Conservation (phyloP, 1,284 basidiomycete genomes). For the Ustilago shanxiensis region DNA sequence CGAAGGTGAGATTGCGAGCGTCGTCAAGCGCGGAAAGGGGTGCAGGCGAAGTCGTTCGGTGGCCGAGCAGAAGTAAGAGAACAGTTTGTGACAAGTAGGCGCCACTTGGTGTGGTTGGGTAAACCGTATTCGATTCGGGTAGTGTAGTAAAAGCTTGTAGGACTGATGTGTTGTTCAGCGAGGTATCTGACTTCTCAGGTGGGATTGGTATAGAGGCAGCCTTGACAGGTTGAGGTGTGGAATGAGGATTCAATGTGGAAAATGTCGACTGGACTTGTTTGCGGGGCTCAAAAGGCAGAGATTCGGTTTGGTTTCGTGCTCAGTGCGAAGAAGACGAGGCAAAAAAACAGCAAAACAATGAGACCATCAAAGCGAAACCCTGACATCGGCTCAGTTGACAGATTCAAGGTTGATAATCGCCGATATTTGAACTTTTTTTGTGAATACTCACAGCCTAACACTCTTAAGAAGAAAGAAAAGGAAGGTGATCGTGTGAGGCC, state of each 20-base stretch:
- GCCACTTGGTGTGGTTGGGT: not conserved
- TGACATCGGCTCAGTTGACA: not conserved
- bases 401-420: not conserved
- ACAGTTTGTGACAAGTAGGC: not conserved
- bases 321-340: conserved; percentile 4
- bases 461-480: not conserved
- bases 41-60: not conserved
- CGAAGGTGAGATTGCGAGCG: not conserved
- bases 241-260: not conserved
- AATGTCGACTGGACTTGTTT: not conserved
- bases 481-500: too few relatives aligned
- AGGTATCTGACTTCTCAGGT: not conserved
- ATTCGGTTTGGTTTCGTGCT: not conserved
- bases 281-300: not conserved
- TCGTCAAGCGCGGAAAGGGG: not conserved
- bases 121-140: not conserved
- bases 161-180: not conserved
- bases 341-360: conserved; percentile 5
- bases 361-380: not conserved
- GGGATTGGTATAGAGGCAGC: too few relatives aligned
- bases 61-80: not conserved
- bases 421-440: not conserved
- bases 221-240: not conserved
- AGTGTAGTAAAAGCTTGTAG: not conserved
- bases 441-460: not conserved